Base-by-base conservation (phyloP, 2,329 filamentous ascomycete genomes). In the Xylaria sp. region DNA sequence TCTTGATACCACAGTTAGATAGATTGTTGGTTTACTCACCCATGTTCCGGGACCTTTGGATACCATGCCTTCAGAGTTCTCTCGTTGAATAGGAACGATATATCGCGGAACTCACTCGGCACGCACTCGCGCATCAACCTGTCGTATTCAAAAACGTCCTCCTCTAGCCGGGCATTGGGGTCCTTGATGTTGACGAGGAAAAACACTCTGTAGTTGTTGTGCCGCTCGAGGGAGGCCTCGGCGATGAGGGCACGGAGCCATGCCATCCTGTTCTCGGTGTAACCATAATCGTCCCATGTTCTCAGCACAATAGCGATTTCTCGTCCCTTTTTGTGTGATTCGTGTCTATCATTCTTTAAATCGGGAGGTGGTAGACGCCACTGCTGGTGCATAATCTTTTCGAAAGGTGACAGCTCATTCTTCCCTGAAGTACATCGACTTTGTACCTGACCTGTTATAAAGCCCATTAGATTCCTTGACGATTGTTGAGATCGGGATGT, bases 61-160 rank as follows among this genome's bases (percentile, higher is more conserved):
- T 92, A 92, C 79, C 90, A 86, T 69, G 88, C 82, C 61, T 82
- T 80, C 86, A 92, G 90, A 76, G 90, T 88, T 66, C 84, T 81
- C 76, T 91, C 89, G 5, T 88, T 90, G 89, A 89, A 92, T 9
- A 92, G 81, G 0, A 86, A 88, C 32, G 86, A 88, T 82, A 92
- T 88, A 66, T 88, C 88, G 75, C 84, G 87, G 78, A 92, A 92
- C 72, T 92, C 90, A 74, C 85, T 82, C 1, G 89, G 85, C 8
- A 87, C 81, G 67, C 82, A 85, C 61, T 83, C 80, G 65, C 82
- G 77, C 77, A 83, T 86, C 70, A 75, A 87, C 78, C 79, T 84
- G 76, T 79, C 82, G 80, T 81, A 91, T 74, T 79, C 78, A 50
- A 81, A 79, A 9, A 39, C 57, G 36, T 84, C 82, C n/a, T 84